Evolutionary conservation across 352 stramenopile species (phyloP), one percentile per base, ranked within the genome.

Genomic region (Phytophthora pluvialis): DNA sequence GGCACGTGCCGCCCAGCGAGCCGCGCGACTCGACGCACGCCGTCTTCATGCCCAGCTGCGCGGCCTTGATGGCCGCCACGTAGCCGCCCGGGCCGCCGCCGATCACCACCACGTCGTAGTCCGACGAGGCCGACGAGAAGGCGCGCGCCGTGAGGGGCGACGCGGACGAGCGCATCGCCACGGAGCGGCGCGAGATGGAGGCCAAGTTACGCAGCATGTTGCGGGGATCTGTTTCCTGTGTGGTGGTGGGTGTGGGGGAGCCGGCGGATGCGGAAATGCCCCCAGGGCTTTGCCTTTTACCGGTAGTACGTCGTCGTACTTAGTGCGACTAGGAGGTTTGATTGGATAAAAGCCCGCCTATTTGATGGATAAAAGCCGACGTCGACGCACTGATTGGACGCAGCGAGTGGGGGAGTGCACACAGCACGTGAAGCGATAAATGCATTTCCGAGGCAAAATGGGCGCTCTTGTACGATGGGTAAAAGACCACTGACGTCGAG

Each of bases 21-120:
- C 97, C 97, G 42, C 97, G 92, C 57, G 95, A 98, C 86, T 99
- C 98, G 6, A 99, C 81, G 67, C 97, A 99, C 5, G 97, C 97
- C 8, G 97, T 99, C 77, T 99, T 99, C 16, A 99, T 78, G 9
- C 98, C 98, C 11, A 99, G 74, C 80, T 99, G 97, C 21, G 91
- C 91, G 12, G 97, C 97, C 75, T 99, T 99, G 78, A 99, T 99
- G 54, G 98, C 97, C 40, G 97, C 97, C 33, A 99, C 97, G 82
- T 99, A 99, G 62, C 98, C 98, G 44, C 98, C 98, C 8, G 97
- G 97, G 43, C 98, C 98, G 50, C 97, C 97, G 55, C 98, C 97
- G 45, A 98, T 88, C 25, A 98, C 90, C 40, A 97, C 84, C 28
- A 98, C 39, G 68, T 92, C 82, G 69, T 92, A 93, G 29, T 93